These are phyloP conservation scores for Umbelopsis sp. DNA, from an alignment of 192 early-diverging fungal species.

Conservation along the genomic window DNA sequence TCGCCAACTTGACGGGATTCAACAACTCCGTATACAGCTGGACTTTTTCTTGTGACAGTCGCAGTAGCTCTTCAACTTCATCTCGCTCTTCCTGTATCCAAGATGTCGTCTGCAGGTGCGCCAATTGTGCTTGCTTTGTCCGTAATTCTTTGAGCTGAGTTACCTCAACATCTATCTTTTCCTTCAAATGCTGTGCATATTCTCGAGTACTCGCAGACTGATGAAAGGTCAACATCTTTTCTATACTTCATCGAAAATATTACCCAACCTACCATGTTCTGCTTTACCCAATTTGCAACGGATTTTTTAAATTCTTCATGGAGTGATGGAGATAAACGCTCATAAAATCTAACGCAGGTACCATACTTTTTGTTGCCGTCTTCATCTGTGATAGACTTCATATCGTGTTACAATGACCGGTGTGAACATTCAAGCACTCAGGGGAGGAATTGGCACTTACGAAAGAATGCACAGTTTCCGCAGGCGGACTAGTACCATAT, in stretches of 20 bases:
- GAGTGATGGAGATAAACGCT: constrained; percentile 22
- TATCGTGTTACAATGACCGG: not conserved
- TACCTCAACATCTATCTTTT: constrained; percentile 31
- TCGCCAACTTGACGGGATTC: constrained; percentile 55
- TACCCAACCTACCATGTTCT: constrained; percentile 24
- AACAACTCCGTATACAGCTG: constrained; percentile 65
- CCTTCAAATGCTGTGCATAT: constrained; percentile 36
- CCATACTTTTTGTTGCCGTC: constrained; percentile 32
- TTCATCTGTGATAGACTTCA: constrained; percentile 41
- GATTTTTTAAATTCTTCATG: constrained; percentile 22
- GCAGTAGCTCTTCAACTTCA: constrained; percentile 51
- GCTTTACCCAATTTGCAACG: constrained; percentile 25
- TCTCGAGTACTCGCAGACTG: constrained; percentile 37
- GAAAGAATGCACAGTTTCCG: constrained; percentile 37
- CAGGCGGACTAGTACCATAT: constrained; percentile 29
- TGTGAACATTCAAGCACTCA: not conserved
- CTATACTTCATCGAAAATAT: not conserved
- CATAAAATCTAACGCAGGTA: constrained; percentile 34
- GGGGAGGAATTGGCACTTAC: constrained; percentile 9
- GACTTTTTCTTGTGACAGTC: constrained; percentile 60
- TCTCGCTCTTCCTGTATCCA: constrained; percentile 34
- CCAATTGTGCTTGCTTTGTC: not conserved
- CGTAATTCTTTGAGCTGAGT: constrained; percentile 9
- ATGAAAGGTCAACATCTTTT: not conserved
- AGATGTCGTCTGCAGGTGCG: constrained; percentile 1